Conservation (phyloP, 2,329 filamentous ascomycete genomes). For the Fusarium paranaense region DNA sequence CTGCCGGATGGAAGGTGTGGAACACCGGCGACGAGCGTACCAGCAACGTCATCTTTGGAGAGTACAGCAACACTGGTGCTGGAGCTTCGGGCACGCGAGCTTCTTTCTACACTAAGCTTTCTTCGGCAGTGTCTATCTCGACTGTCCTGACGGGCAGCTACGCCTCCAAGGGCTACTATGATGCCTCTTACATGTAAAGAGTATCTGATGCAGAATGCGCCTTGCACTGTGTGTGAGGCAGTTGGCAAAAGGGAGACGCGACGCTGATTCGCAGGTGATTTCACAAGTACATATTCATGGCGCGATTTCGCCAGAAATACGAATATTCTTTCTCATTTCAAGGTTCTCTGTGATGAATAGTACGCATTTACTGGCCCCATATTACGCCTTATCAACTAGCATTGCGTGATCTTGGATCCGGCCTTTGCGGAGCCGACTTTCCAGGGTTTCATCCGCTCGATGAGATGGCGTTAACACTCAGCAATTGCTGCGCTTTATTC, state of each 20-base stretch:
- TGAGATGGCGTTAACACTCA: neutral
- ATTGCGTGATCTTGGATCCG: neutral
- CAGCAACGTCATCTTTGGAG: slow-evolving; percentile 65
- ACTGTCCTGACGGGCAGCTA: slow-evolving; percentile 41
- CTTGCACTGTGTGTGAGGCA: neutral
- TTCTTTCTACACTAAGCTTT: slow-evolving; percentile 48
- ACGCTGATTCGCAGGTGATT: neutral
- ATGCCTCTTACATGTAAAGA: slow-evolving; percentile 34
- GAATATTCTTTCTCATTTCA: neutral
- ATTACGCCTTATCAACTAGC: neutral
- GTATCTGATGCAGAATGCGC: neutral
- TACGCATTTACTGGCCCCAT: neutral
- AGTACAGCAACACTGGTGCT: slow-evolving; percentile 69
- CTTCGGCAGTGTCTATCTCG: slow-evolving; percentile 48
- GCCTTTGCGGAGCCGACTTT: neutral
- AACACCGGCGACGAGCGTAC: slow-evolving; percentile 60
- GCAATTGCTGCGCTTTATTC: neutral
- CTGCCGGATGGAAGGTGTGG: slow-evolving; percentile 70
- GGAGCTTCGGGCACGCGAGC: slow-evolving; percentile 62
- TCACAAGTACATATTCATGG: neutral
- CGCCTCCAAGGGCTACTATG: slow-evolving; percentile 34
- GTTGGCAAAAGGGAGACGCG: neutral
- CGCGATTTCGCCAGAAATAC: neutral
- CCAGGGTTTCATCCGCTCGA: neutral
- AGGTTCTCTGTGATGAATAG: neutral